phyloP scores from a whole-genome alignment of 2,329 filamentous ascomycete genomes.

The Talaromyces pinophilus region DNA sequence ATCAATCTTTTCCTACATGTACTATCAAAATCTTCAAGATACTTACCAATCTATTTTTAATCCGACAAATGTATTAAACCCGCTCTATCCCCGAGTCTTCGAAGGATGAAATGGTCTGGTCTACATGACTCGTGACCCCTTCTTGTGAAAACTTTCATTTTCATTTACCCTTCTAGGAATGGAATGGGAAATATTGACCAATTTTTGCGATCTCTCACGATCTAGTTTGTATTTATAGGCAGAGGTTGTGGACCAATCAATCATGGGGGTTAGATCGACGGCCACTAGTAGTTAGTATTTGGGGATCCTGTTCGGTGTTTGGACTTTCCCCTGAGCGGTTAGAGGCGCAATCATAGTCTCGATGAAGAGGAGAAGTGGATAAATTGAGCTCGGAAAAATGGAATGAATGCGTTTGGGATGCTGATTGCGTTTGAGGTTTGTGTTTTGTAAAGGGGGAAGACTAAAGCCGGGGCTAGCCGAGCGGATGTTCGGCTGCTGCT shows the following conservation, averaged over 20 bases:
- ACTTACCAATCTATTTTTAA: background rate
- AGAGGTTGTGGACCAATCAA: background rate
- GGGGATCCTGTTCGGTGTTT: background rate
- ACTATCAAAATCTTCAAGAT: background rate
- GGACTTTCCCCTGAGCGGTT: background rate
- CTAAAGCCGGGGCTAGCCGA: background rate
- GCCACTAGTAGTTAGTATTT: background rate
- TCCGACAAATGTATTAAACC: background rate
- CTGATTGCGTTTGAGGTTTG: background rate
- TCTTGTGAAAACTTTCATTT: background rate
- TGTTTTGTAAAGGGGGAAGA: background rate
- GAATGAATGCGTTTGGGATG: background rate
- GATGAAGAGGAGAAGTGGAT: background rate
- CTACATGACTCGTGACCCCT: background rate
- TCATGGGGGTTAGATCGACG: background rate
- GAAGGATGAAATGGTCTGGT: too few relatives aligned
- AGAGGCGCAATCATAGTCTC: background rate
- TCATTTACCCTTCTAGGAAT: background rate
- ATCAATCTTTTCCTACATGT: background rate
- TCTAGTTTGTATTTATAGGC: background rate
- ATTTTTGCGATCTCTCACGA: constrained; percentile 10
- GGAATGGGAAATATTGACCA: background rate
- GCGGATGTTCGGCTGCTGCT: background rate
- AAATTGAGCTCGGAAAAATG: background rate
- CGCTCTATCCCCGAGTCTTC: background rate